Conservation (phyloP, 2,329 filamentous ascomycete species). For the Penicillium sumatraense region DNA sequence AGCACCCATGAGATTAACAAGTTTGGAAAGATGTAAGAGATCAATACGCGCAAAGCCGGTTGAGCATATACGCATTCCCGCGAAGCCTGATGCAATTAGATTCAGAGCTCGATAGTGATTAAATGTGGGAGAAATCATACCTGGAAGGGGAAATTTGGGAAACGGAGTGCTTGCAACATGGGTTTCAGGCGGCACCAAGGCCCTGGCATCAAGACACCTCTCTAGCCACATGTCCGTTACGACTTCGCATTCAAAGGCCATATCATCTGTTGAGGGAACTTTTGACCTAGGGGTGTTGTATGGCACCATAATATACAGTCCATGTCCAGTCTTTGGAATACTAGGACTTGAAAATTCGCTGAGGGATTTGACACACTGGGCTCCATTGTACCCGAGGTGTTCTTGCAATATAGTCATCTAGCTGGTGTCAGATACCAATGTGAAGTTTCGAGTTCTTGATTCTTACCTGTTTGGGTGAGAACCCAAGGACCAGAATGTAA, state of each 20-base stretch:
- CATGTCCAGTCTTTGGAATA: conserved; percentile 38
- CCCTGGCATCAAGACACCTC: conserved; percentile 78
- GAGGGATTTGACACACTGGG: conserved; percentile 40
- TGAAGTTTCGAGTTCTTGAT: conserved; percentile 2
- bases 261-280: conserved; percentile 44
- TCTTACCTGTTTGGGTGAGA: conserved; percentile 57
- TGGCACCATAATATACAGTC: conserved; percentile 46
- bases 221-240: conserved; percentile 96
- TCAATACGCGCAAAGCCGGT: conserved; percentile 85
- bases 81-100: conserved; percentile 59
- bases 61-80: conserved; percentile 73
- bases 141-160: conserved; percentile 67
- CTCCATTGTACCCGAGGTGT: conserved; percentile 48
- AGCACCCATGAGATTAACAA: conserved; percentile 76
- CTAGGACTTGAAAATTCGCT: conserved; percentile 39
- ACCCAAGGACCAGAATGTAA: conserved; percentile 65
- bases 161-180: conserved; percentile 81
- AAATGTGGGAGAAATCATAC: conserved; percentile 33
- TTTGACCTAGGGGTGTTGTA: conserved; percentile 39
- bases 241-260: conserved; percentile 50
- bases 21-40: conserved; percentile 79
- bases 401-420: conserved; percentile 44
- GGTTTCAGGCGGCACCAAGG: conserved; percentile 68
- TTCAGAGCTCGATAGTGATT: neutral
- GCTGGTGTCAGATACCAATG: conserved; percentile 14